Evolutionary conservation across 1,139 yeast species (phyloP), one percentile per base, ranked within the genome.

Genomic region (Suhomyces wounanorum): DNA sequence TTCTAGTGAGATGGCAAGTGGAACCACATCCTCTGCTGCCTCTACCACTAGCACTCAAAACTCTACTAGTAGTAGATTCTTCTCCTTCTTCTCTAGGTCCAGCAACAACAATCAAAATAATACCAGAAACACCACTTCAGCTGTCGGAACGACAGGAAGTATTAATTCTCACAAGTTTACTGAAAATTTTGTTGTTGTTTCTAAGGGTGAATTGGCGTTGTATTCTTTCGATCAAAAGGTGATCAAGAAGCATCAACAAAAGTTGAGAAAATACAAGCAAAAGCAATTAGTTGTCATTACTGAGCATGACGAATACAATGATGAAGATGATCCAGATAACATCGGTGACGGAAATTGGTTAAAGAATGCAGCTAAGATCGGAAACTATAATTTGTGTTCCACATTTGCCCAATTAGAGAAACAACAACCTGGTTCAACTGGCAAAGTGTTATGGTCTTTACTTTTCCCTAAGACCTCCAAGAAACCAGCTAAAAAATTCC

Each of bases 291-390:
- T 56, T 33, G 52, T 54, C 9, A 55, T 57, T 33, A 50, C 59
- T 8, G 60, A 57, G 30, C 50, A 53, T 33, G 59, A 51, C 13
- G 51, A 51, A 44, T 58, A 53, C 43, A 63, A 58, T 13, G 53
- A 48, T 3, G 63, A 55, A 3, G 61, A 61, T 18, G 64, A 59
- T 28, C 68, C 59, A 3, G 67, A 63, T 5, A 68, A 64, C 39
- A 65, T 80, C 17, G 91, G 90, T 42, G 87, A 81, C 55, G 90
- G 90, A 17, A 84, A 84, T 63, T 85, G 90, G 90, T 72, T 82
- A 57, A 77, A 75, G 51, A 76, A 75, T 55, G 81, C 81, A 16
- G 81, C 76, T 8, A 74, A 75, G 53, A 66, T 77, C 39, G 82
- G 82, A n/a, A 68, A 65, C 53, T 76, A 74, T 58, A 78, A 77